A percentile compares a stretch with the other conserved stretches of the same genome.
Evolutionary conservation across 352 stramenopile genomes (phyloP).

Genomic region (Aphanomyces invadans): DNA sequence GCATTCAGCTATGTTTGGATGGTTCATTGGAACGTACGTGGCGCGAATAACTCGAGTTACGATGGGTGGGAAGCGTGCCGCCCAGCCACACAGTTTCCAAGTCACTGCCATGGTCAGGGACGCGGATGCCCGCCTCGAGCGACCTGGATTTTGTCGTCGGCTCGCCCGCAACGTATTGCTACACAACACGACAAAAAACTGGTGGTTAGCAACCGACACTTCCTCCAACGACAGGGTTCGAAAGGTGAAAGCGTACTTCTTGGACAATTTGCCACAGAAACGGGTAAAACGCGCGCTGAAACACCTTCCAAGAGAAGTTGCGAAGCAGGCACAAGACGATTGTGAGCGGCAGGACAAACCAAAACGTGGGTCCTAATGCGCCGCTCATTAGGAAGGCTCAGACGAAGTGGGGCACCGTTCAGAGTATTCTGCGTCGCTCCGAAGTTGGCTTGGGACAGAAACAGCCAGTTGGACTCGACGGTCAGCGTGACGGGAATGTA

Average conservation of each 20-base stretch:
- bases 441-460: constrained; percentile 54
- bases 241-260: constrained; percentile 36
- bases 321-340: constrained; percentile 48
- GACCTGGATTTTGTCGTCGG: not conserved
- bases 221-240: not conserved
- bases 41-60: not conserved
- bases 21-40: not conserved
- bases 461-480: constrained; percentile 52
- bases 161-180: not conserved
- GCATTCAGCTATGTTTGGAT: not conserved
- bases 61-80: not conserved
- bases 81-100: not conserved
- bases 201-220: not conserved
- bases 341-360: constrained; percentile 57
- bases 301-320: constrained; percentile 58
- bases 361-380: constrained; percentile 29
- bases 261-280: constrained; percentile 75
- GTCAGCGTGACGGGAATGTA: constrained; percentile 60
- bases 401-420: constrained; percentile 34
- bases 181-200: no score
- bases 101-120: not conserved
- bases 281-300: constrained; percentile 70
- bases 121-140: not conserved
- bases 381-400: no score
- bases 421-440: constrained; percentile 72